Evolutionary conservation across 2,329 filamentous ascomycete species (phyloP).

Genomic region (Claviceps sp.): DNA sequence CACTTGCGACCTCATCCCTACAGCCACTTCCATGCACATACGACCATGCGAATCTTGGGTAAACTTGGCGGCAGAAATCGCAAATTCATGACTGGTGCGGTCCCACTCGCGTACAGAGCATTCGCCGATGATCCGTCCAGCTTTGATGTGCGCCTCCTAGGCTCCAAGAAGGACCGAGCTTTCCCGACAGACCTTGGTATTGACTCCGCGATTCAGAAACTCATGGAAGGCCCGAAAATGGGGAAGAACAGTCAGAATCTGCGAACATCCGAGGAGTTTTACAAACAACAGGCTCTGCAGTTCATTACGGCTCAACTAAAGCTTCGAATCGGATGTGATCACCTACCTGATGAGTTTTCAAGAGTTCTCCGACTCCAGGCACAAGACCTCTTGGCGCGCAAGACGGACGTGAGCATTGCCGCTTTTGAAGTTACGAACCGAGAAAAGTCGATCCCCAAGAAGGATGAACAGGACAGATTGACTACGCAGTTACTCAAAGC

Average conservation of each 20-base stretch:
- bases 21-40: conserved; percentile 94
- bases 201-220: conserved; percentile 75
- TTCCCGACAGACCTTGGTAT: conserved; percentile 81
- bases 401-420: conserved; percentile 56
- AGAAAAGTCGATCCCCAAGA: conserved; percentile 75
- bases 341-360: conserved; percentile 77
- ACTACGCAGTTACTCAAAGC: conserved; percentile 84
- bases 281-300: conserved; percentile 86
- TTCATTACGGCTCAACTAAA: conserved; percentile 83
- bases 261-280: conserved; percentile 62
- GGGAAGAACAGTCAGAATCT: conserved; percentile 31
- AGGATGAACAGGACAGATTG: conserved; percentile 66
- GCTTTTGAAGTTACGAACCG: conserved; percentile 64
- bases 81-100: conserved; percentile 85
- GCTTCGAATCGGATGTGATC: conserved; percentile 76
- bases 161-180: conserved; percentile 75
- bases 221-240: conserved; percentile 65
- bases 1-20: conserved; percentile 89
- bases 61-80: conserved; percentile 92
- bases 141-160: conserved; percentile 78
- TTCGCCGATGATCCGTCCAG: conserved; percentile 81
- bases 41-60: conserved; percentile 91
- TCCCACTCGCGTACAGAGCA: conserved; percentile 67
- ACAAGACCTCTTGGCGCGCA: conserved; percentile 65
- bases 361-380: conserved; percentile 77